These are phyloP conservation scores for Lachnellula hyalina DNA, from an alignment of 2,329 filamentous ascomycete species.

Conservation along the genomic window DNA sequence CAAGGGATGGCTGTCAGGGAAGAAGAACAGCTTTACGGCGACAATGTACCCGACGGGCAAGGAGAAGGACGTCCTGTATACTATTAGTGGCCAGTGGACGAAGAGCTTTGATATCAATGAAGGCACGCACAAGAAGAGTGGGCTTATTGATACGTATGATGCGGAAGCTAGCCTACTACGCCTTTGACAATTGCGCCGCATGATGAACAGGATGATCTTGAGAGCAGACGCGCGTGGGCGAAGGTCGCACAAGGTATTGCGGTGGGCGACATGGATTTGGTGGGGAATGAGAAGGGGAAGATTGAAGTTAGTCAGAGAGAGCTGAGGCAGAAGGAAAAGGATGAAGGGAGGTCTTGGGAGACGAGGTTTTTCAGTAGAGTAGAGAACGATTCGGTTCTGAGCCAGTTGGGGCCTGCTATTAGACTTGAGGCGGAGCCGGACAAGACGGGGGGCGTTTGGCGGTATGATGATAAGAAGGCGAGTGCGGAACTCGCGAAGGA, in stretches of 20 bases:
- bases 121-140: constrained; percentile 49
- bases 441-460: constrained; percentile 67
- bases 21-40: constrained; percentile 87
- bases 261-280: constrained; percentile 77
- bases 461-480: constrained; percentile 50
- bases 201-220: constrained; percentile 77
- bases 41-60: constrained; percentile 63
- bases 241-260: constrained; percentile 78
- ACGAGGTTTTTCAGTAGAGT: constrained; percentile 70
- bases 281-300: constrained; percentile 73
- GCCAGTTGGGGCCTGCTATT: constrained; percentile 37
- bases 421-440: constrained; percentile 43
- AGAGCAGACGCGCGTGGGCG: constrained; percentile 82
- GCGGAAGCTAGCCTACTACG: constrained; percentile 53
- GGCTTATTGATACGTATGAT: constrained; percentile 55
- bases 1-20: constrained; percentile 90
- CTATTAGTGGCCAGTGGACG: constrained; percentile 86
- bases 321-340: constrained; percentile 66
- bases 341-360: constrained; percentile 73
- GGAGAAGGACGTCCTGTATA: constrained; percentile 72
- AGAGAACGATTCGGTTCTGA: constrained; percentile 40
- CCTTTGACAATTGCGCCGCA: constrained; percentile 66
- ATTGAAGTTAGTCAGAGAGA: constrained; percentile 87
- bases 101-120: constrained; percentile 75
- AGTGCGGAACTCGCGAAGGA: constrained; percentile 4